Conservation (phyloP, 2,329 filamentous ascomycete species). For the Macroventuria anomochaeta region DNA sequence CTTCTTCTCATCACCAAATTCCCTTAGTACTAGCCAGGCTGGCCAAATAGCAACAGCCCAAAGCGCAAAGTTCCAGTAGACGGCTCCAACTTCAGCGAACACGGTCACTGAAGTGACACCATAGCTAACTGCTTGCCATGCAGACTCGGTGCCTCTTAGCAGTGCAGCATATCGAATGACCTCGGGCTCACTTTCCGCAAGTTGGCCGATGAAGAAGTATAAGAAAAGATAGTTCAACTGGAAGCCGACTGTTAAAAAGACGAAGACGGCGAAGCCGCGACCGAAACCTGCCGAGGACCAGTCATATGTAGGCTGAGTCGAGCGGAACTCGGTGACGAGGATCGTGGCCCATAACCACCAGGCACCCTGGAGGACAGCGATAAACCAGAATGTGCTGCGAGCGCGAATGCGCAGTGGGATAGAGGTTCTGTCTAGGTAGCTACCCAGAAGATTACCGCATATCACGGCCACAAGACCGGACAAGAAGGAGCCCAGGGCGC, state of each 20-base stretch:
- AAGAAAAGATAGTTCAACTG: conserved; percentile 77
- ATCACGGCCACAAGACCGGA: conserved; percentile 71
- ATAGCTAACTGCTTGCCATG: conserved; percentile 75
- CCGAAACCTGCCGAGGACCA: conserved; percentile 71
- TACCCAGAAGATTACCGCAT: conserved; percentile 69
- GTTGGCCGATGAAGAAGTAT: conserved; percentile 74
- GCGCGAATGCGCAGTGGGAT: conserved; percentile 63
- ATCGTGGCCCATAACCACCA: conserved; percentile 78
- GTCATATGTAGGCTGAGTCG: conserved; percentile 67
- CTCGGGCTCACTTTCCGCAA: conserved; percentile 67
- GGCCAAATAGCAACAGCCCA: conserved; percentile 70
- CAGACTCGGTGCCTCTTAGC: conserved; percentile 73
- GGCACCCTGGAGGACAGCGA: conserved; percentile 66
- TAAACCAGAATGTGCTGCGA: conserved; percentile 61
- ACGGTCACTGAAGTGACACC: conserved; percentile 67
- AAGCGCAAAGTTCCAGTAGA: conserved; percentile 74
- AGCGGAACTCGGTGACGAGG: conserved; percentile 65
- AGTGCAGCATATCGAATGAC: conserved; percentile 72
- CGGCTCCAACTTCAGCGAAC: conserved; percentile 69
- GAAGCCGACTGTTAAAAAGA: conserved; percentile 71
- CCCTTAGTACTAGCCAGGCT: conserved; percentile 69
- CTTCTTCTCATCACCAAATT: conserved; percentile 55
- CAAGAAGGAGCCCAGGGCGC: conserved; percentile 74
- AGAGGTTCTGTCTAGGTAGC: conserved; percentile 66
- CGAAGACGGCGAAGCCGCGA: conserved; percentile 68